These are phyloP conservation scores for Talinum fruticosum DNA, from an alignment of 148 eudicot genomes.

Conservation along the genomic window DNA sequence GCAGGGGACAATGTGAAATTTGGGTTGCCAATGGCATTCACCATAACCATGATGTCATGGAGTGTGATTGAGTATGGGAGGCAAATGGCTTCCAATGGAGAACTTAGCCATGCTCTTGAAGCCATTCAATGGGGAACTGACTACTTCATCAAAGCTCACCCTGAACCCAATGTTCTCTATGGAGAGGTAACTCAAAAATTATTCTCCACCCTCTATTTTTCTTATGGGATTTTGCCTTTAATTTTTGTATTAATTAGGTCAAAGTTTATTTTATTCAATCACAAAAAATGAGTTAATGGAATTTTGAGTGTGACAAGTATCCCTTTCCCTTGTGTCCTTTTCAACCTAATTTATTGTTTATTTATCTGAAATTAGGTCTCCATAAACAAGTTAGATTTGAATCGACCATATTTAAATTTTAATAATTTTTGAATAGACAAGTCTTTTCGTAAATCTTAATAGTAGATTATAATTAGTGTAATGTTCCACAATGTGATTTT, in stretches of 20 bases:
- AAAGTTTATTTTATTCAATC: background rate
- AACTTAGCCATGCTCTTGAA: constrained; percentile 74
- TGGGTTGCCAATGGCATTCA: constrained; percentile 96
- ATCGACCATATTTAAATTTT: background rate
- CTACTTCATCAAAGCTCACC: constrained; percentile 94
- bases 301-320: constrained; percentile 22
- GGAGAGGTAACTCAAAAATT: constrained; percentile 63
- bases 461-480: too few relatives aligned
- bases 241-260: background rate
- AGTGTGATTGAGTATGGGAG: constrained; percentile 81
- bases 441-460: too few relatives aligned
- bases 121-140: constrained; percentile 99
- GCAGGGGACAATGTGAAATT: constrained; percentile 99
- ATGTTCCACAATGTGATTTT: too few relatives aligned
- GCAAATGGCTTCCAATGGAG: constrained; percentile 77
- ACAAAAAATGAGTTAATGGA: background rate
- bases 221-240: background rate
- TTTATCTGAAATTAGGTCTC: constrained; percentile 15
- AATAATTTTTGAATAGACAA: background rate
- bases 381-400: constrained; percentile 13
- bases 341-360: constrained; percentile 4
- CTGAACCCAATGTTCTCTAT: constrained; percentile 79
- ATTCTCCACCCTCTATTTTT: background rate
- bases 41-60: constrained; percentile 97
- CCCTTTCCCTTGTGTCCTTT: constrained; percentile 11